These are phyloP conservation scores for Zygnema circumcarinatum DNA, from an alignment of 139 green algal species.

Conservation along the genomic window DNA sequence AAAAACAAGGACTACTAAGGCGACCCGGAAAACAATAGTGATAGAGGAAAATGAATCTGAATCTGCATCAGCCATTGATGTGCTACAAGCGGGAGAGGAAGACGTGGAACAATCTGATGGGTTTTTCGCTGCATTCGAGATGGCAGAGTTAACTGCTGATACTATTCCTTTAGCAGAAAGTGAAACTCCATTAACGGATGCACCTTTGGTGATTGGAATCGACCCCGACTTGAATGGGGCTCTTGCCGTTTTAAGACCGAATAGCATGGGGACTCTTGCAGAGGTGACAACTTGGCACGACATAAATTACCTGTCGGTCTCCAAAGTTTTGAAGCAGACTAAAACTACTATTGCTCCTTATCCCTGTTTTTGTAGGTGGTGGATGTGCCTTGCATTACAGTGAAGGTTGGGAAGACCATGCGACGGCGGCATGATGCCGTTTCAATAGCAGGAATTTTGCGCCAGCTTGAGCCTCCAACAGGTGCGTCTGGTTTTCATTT, in stretches of 20 bases:
- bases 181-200: neutral
- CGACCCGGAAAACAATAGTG: no score
- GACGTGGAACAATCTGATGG: no score
- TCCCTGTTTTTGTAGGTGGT: slow-evolving; percentile 33
- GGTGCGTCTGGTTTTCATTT: slow-evolving; percentile 6
- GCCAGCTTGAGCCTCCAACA: slow-evolving; percentile 11
- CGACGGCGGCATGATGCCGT: slow-evolving; percentile 36
- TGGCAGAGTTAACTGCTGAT: neutral
- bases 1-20: no score
- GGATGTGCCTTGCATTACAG: slow-evolving; percentile 19
- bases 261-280: neutral
- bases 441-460: slow-evolving; percentile 36
- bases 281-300: no score
- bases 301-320: no score
- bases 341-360: no score
- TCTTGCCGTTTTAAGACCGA: slow-evolving; percentile 1
- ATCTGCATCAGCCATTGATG: no score
- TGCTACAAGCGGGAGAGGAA: no score
- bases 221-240: slow-evolving; percentile 23
- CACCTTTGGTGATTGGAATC: slow-evolving; percentile 18
- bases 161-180: neutral
- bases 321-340: no score
- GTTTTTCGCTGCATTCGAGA: no score
- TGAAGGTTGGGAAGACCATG: slow-evolving; percentile 35
- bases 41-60: no score